Percentiles rank a stretch among this genome's conserved stretches.
Conservation (phyloP, 139 green algal genomes). For the Micromonas pusilla region DNA sequence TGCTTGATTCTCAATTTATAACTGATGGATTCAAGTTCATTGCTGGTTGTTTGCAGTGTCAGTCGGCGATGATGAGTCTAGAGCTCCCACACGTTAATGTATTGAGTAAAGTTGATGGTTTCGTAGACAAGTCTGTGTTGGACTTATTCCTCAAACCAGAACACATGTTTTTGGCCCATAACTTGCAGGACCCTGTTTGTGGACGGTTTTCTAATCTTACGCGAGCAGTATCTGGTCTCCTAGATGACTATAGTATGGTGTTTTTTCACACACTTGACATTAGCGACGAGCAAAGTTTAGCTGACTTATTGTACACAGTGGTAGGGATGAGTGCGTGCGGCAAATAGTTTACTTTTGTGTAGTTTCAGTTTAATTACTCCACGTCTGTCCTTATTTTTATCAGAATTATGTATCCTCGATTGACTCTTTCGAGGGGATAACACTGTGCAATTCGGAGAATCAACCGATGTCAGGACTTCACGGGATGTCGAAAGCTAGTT, state of each 20-base stretch:
- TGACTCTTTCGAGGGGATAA: too few species aligned
- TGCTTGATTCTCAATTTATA: slow-evolving; percentile 83
- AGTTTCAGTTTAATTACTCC: too few species aligned
- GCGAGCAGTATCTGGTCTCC: background rate
- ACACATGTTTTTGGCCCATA: slow-evolving; percentile 43
- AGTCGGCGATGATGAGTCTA: slow-evolving; percentile 88
- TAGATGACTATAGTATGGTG: slow-evolving; percentile 50
- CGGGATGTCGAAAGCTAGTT: too few species aligned
- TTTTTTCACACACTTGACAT: slow-evolving; percentile 83
- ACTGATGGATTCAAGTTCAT: slow-evolving; percentile 79
- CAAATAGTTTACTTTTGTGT: too few species aligned
- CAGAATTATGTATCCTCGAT: too few species aligned
- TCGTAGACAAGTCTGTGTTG: slow-evolving; percentile 46
- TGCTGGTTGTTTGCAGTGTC: slow-evolving; percentile 22
- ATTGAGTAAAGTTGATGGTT: slow-evolving; percentile 94
- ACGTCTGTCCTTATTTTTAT: too few species aligned
- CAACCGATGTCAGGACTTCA: too few species aligned
- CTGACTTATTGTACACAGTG: slow-evolving; percentile 13
- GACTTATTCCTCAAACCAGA: slow-evolving; percentile 74
- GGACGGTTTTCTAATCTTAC: background rate
- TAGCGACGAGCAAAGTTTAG: slow-evolving; percentile 58
- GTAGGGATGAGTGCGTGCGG: slow-evolving; percentile 17
- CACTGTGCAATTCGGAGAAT: too few species aligned
- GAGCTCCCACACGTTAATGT: slow-evolving; percentile 96
- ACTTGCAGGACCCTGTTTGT: slow-evolving; percentile 28